Evolutionary conservation across 768 basidiomycete species (phyloP), one percentile per base, ranked within the genome.

Genomic region (Mycena galericulata): DNA sequence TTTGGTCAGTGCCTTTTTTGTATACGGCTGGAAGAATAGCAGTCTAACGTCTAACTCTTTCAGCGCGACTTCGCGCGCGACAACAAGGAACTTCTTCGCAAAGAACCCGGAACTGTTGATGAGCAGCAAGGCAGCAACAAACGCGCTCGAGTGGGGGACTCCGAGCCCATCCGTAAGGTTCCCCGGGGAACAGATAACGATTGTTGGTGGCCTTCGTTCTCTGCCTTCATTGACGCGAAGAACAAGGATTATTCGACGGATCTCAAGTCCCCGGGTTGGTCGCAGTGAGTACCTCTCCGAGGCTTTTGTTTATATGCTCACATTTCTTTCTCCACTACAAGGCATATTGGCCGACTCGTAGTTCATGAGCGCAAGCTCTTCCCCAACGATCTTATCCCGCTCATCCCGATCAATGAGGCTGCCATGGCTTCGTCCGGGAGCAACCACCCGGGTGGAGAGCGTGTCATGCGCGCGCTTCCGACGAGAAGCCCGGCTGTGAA

Each of bases 331-430:
- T 38, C 27, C 26, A n/a, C n/a, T n/a, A n/a, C 20, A 20, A 57
- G 38, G 5, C 22, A 30, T 38, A 60, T 60, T 24, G 24, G 24
- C 27, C 22, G 15, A 24, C 4, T 46, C 30, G 32, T 60, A 8
- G 29, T 20, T 7, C 8, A 60, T 4, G 58, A 60, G 58, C 41
- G 41, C 11, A 4, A 22, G 24, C 41, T 24, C 18, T 60, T 60
- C 43, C 24, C 29, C 40, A 60, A 60, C 43, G 58, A 60, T 38
- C 27, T 30, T 15, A 60, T 60, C 29, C 45, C 38, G 4, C 20
- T 60, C 10, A 41, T 60, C 43, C 58, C 58, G 6, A 47, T 26
- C 24, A 26, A n/a, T 22, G 43, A 45, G 10, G 38, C 18, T 22
- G n/a, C 5, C 22, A 6, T n/a, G 22, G 14, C 11, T 47, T 47